Evolutionary conservation across 2,329 filamentous ascomycete genomes (phyloP), one percentile per base, ranked within the genome.

Genomic region (Talaromyces funiculosus): DNA sequence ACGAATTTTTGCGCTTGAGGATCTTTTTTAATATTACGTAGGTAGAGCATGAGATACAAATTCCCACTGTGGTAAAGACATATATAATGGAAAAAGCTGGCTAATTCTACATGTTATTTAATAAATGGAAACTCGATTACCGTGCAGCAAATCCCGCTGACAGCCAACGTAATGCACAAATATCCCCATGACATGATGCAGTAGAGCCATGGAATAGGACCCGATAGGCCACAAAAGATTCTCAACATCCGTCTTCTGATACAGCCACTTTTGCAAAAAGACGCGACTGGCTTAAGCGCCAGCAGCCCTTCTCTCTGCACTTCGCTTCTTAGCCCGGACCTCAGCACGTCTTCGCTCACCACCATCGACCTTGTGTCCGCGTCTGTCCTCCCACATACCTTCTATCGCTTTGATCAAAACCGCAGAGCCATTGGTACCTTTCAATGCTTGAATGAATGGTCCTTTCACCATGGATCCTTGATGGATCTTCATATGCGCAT

Each of bases 331-430:
- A 68, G 92, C 91, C 68, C 90, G 83, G 57, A 97, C 87, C 78
- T 96, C 88, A 16, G 89, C 90, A 74, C 84, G 86, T 76, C 94
- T 85, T 74, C 94, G 87, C 82, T 99, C 94, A 81, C 94, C 94
- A 71, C 94, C 94, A 76, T 97, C 92, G 66, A 99, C 87, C 86
- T 97, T 97, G 70, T 86, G 86, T 29, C 94, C 93, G 69, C 87
- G 84, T 72, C 84, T 87, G 69, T 92, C 82, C 80, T 97, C 93
- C 94, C 93, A 97, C 80, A 97, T 88, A 9, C 93, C 92, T 74
- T 97, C 92, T 60, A 87, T 85, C 22, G 90, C 82, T 64, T 82
- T 81, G 66, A 97, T 81, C 56, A 82, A 80, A 10, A 87, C 90
- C 8, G 85, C 86, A 42, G 79, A 77, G 1, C 84, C 82, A 61